Evolutionary conservation across 1,284 basidiomycete genomes (phyloP), one percentile per base, ranked within the genome.

Genomic region (Papiliotrema nemorosa): DNA sequence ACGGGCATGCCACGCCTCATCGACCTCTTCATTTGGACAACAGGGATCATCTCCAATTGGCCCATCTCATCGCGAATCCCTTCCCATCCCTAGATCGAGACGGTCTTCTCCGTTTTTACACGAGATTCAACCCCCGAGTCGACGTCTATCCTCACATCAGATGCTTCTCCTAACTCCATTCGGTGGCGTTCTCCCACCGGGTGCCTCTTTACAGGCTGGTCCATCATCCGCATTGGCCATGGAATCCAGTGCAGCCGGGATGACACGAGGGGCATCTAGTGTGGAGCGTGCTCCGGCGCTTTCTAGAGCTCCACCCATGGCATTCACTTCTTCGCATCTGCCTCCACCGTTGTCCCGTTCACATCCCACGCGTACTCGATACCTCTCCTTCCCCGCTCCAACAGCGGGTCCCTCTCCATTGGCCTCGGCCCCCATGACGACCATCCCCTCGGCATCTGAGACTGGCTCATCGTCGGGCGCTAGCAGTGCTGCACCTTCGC

Each of bases 101-200:
- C 54, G 63, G 6, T 44, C 59, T 21, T 66, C 65, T 3, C 53
- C 60, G 3, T 45, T 58, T 2, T 22, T 64, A n/a, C 68, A 70
- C 44, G 67, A 71, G 49, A 66, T 71, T 27, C 63, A 68, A 53
- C 60, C 63, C 2, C 63, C 67, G 5, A 52, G 48, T 18, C 50
- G 66, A 31, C 44, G 61, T 5, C 50, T 71, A 6, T 60, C 57
- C 5, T 49, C 60, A 0, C 69, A 68, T 50, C 69, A 71, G 37
- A 58, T 71, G 43, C 49, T 71, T 21, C 57, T 71, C 5, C 55
- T 71, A 37, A 69, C 63, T 6, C 69, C 69, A 0, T 71, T 71
- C 44, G 69, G 68, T 1, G 58, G 57, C 16, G 26, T 51, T 12
- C n/a, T 65, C 9, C 62, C 63, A 5, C 39, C 47, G 6, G 54